Evolutionary conservation across 2,329 filamentous ascomycete genomes (phyloP), one percentile per base, ranked within the genome.

Genomic region (Knoxdaviesia capensis): DNA sequence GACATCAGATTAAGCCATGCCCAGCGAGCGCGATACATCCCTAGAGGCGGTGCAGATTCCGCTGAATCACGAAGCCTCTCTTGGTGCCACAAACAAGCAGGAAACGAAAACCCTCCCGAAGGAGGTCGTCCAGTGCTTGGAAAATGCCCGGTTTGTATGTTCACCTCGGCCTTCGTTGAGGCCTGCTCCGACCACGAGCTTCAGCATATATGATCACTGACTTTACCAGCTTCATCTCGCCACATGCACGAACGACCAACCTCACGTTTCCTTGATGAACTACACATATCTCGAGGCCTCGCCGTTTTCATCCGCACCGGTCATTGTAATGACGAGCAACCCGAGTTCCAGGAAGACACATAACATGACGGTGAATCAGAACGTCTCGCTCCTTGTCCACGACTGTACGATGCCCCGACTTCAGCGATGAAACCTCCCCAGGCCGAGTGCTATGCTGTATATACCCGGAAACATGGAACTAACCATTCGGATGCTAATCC

Each of bases 191-290:
- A 6, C 36, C 28, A 38, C 43, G 43, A 35, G 36, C 43, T 36
- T 31, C 7, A 6, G 7, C 31, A 11, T 32, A n/a, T 31, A 5
- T 33, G 39, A 43, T 37, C 34, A n/a, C 47, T 37, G 28, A 31
- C 10, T 28, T 38, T 39, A 33, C 50, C 53, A 94, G 86, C 84
- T 98, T 50, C 90, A 98, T 60, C 80, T 98, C 42, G 87, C 90
- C 51, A 98, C 90, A 44, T 92, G 82, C 59, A 76, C 76, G 51
- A 69, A 80, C 50, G 80, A 90, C 53, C 68, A 77, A 48, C 90
- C 90, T 7, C 85, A 96, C 58, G 84, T 96, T 49, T 92, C 86
- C 34, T 75, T 98, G 49, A 98, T 98, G 90, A 94, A 93, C 66
- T 96, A 96, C 66, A 96, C 90, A 54, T 96, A 94, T 62, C 80